Base-by-base conservation (phyloP, 2,329 filamentous ascomycete species). In the Neonectria hederae region DNA sequence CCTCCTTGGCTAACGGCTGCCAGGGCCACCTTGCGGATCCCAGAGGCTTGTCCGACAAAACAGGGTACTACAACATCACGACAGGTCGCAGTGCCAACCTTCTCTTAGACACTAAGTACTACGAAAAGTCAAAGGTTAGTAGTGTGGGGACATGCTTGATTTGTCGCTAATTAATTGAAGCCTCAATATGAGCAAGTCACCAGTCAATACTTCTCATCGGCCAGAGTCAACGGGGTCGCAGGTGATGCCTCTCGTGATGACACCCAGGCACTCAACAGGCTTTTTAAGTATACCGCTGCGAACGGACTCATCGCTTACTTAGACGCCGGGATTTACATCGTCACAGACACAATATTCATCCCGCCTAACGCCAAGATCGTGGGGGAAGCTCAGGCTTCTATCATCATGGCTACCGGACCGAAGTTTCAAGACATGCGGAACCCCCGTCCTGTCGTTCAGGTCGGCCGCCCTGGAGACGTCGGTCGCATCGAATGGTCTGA, bases 181-280 rank as follows among this genome's bases (percentile, higher is more conserved):
- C 93, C 93, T 6, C 87, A 92, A 69, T 97, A 96, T 74, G 86
- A 89, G 60, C 77, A 83, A 28, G 72, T 89, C 4, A 79, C 87
- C 0, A 83, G 83, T 1, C 82, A 82, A 2, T 82, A 84, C 7
- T 93, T 96, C 74, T 76, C 92, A 71, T 91, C 88, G 62, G 88
- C 92, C 72, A 92, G 91, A 69, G 82, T 59, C 11, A 65, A 57
- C 21, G 73, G 73, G 4, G 73, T 70, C 28, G 82, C 14, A 82
- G 93, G 92, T 65, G 91, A 96, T 72, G 92, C 92, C 38, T 76
- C 77, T 2, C 90, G 91, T 1, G 92, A 96, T 69, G 93, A 96
- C 74, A 94, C 92, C 1, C 82, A 82, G 8, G 87, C 87, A 14
- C 86, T 96, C 17, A 75, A 73, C 30, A 45, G 26, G 0, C 86